These are phyloP conservation scores for Amniculicola lignicola DNA, from an alignment of 495 filamentous ascomycete species.

Conservation along the genomic window DNA sequence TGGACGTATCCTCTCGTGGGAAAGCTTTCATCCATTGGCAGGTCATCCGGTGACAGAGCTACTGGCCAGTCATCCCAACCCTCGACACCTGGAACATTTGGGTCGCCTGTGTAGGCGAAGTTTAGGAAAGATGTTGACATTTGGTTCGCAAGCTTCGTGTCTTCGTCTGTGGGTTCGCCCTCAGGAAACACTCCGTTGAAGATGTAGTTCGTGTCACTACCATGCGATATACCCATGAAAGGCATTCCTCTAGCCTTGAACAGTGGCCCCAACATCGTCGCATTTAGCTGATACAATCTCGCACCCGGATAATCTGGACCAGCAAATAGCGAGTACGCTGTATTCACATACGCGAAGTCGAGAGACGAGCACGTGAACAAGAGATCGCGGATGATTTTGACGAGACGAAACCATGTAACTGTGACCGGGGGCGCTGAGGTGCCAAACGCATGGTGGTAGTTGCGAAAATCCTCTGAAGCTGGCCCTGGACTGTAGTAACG, in stretches of 20 bases:
- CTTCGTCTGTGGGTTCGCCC: constrained; percentile 21
- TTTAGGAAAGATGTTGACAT: not conserved
- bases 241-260: constrained; percentile 36
- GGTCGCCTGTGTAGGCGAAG: not conserved
- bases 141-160: constrained; percentile 21
- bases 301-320: constrained; percentile 21
- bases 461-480: no score
- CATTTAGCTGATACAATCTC: constrained; percentile 35
- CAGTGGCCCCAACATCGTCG: constrained; percentile 34
- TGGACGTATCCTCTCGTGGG: not conserved
- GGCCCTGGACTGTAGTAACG: no score
- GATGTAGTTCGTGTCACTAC: constrained; percentile 39
- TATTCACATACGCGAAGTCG: constrained; percentile 36
- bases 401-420: constrained; percentile 37
- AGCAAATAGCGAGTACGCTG: not conserved
- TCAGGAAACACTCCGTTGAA: constrained; percentile 36
- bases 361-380: constrained; percentile 40
- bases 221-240: constrained; percentile 34
- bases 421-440: constrained; percentile 23
- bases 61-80: not conserved
- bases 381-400: constrained; percentile 37
- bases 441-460: no score
- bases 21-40: not conserved
- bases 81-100: not conserved
- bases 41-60: not conserved